Evolutionary conservation across 2,329 filamentous ascomycete species (phyloP).

Genomic region (Xylariaceae sp.): DNA sequence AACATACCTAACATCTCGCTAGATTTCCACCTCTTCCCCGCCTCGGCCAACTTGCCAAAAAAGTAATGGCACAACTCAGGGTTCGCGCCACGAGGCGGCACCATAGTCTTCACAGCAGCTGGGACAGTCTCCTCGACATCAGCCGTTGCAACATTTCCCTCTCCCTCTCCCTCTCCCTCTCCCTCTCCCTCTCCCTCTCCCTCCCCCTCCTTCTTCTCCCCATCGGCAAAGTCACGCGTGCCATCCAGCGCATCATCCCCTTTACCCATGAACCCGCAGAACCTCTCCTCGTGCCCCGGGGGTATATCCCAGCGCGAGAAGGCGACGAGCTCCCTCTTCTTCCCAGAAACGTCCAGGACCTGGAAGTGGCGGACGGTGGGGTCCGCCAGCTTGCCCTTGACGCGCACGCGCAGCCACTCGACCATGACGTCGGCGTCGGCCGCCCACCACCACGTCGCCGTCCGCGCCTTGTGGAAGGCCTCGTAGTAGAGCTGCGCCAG

Average conservation of each 20-base stretch:
- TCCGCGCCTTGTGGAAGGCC: slow-evolving; percentile 21
- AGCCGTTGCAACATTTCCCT: slow-evolving; percentile 8
- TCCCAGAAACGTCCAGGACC: slow-evolving; percentile 28
- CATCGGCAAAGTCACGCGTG: slow-evolving; percentile 8
- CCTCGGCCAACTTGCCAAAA: slow-evolving; percentile 25
- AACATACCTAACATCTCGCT: slow-evolving; percentile 32
- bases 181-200: too few species aligned
- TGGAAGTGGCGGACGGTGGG: slow-evolving; percentile 30
- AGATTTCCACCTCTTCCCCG: slow-evolving; percentile 28
- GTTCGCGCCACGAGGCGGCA: slow-evolving; percentile 29
- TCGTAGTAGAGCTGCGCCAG: slow-evolving; percentile 27
- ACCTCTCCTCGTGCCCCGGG: slow-evolving; percentile 20
- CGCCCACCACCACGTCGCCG: slow-evolving; percentile 30
- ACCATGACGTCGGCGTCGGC: slow-evolving; percentile 19
- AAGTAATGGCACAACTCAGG: slow-evolving; percentile 26
- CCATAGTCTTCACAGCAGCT: not conserved
- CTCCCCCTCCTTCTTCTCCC: slow-evolving; percentile 2
- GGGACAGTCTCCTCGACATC: slow-evolving; percentile 13
- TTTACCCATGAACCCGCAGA: slow-evolving; percentile 19
- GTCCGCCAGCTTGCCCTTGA: slow-evolving; percentile 25
- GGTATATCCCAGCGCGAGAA: slow-evolving; percentile 34
- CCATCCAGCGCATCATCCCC: slow-evolving; percentile 11
- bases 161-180: not conserved
- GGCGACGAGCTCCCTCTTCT: slow-evolving; percentile 21
- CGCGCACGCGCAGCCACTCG: slow-evolving; percentile 28